Conservation (phyloP, 2,329 filamentous ascomycete genomes). For the Lachnellula occidentalis region DNA sequence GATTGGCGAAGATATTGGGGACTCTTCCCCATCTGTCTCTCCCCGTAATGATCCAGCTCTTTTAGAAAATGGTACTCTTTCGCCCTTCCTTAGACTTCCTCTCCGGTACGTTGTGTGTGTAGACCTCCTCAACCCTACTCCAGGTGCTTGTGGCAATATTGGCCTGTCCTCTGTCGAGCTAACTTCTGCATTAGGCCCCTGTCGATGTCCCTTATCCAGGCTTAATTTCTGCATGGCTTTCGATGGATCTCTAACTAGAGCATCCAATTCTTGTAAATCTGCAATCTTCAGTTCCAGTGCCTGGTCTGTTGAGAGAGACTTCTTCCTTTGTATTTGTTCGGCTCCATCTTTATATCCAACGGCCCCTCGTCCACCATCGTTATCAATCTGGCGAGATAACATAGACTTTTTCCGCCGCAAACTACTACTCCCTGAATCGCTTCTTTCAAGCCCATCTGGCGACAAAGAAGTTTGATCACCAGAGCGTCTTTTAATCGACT, state of each 20-base stretch:
- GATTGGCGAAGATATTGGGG: conserved; percentile 41
- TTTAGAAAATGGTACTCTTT: conserved; percentile 70
- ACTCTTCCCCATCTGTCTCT: conserved; percentile 53
- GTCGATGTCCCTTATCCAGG: conserved; percentile 28
- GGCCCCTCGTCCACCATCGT: conserved; percentile 49
- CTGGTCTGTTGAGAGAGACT: conserved; percentile 48
- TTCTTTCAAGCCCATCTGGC: conserved; percentile 49
- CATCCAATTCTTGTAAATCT: conserved; percentile 65
- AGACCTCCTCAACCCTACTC: conserved; percentile 78
- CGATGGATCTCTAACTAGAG: conserved; percentile 74
- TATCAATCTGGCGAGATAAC: conserved; percentile 87
- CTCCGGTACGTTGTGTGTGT: conserved; percentile 87
- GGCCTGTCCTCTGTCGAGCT: conserved; percentile 64
- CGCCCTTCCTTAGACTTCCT: conserved; percentile 76
- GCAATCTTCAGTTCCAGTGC: conserved; percentile 55
- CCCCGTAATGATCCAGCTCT: conserved; percentile 55
- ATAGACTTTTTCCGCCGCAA: conserved; percentile 89
- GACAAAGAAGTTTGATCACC: conserved; percentile 61
- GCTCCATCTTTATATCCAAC: conserved; percentile 77
- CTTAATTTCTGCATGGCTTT: conserved; percentile 65
- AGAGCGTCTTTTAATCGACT: conserved; percentile 80
- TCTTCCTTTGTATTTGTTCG: conserved; percentile 69
- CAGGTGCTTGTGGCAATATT: conserved; percentile 72
- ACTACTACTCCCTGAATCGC: conserved; percentile 53
- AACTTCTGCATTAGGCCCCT: conserved; percentile 32